Base-by-base conservation (phyloP, 2,329 filamentous ascomycete species). In the Fusarium armeniacum region DNA sequence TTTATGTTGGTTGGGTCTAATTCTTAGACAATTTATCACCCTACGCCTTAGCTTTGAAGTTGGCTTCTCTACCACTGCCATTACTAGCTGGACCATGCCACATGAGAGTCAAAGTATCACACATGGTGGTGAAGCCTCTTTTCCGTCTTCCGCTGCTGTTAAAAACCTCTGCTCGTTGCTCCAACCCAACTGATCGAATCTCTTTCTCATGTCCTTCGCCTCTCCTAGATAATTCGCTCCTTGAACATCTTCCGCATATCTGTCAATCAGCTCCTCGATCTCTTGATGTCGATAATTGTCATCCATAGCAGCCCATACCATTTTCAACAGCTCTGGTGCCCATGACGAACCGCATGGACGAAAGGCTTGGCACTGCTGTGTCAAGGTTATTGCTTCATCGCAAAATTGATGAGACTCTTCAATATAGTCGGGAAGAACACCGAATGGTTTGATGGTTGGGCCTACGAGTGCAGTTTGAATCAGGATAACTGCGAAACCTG, bases 301-400 rank as follows among this genome's bases (percentile, higher is more conserved):
- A 1, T 20, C 28, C 15, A 64, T 12, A 2, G 67, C 43, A 10
- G 62, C 66, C 66, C 66, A 64, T 0, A 50, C 41, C 15, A 64
- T 8, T 18, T 67, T 67, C 5, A 70, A 11, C 2, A 70, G n/a
- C n/a, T 70, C 63, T 2, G 67, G 62, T 1, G 62, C n/a, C 11
- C 47, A 64, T 0, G 67, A 45, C 0, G 66, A 55, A 5, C 62
- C 67, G 13, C 67, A 70, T 1, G 67, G 67, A 6, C 51, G 43
- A 16, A 70, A 70, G 2, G 18, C 16, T 1, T 55, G 51, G 11
- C 53, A 67, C 13, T 40, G 53, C 4, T 54, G 26, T 0, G 54
- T 46, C 3, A 70, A 13, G 4, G 28, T 15, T 8, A 70, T 45
- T 0, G 38, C 16, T 20, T 67, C 67, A 2, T 70, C 62, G 3